Conservation (phyloP, 225 moss, liverwort and hornwort species). For the Physcomitrium patens region DNA sequence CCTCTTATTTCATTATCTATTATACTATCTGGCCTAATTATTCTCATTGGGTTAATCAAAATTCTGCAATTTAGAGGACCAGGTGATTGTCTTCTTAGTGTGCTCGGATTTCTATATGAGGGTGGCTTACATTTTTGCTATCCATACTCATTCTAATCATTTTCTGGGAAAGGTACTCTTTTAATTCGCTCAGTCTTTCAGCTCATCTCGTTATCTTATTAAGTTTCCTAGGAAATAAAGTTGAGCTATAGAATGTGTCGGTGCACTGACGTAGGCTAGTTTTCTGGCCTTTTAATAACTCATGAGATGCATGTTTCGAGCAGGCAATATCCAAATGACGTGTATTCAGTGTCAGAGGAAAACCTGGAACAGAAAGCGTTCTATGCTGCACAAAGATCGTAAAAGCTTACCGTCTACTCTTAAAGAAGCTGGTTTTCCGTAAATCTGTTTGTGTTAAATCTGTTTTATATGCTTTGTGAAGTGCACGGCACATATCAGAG, state of each 20-base stretch:
- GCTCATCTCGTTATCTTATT: too few species aligned
- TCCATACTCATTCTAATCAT: neutral
- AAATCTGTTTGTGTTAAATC: neutral
- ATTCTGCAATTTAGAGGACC: neutral
- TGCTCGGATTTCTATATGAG: neutral
- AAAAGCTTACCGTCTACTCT: constrained; percentile 26
- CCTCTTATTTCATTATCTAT: neutral
- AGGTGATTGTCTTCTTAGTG: constrained; percentile 6
- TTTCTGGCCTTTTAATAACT: constrained; percentile 24
- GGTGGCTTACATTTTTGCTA: neutral
- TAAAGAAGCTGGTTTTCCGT: neutral
- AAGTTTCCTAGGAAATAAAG: neutral
- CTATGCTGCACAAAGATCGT: constrained; percentile 52
- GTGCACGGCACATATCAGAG: too few species aligned
- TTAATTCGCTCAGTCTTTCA: too few species aligned
- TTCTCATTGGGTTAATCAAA: too few species aligned
- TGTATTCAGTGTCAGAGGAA: constrained; percentile 57
- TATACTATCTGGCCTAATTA: neutral
- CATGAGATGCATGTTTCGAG: constrained; percentile 32
- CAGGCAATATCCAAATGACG: constrained; percentile 59
- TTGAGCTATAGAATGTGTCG: neutral
- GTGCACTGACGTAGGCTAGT: neutral
- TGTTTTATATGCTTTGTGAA: too few species aligned
- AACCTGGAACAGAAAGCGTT: constrained; percentile 45
- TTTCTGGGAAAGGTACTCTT: too few species aligned